Evolutionary conservation across 139 green algal species (phyloP).

Genomic region (Picochlorum costavermella): DNA sequence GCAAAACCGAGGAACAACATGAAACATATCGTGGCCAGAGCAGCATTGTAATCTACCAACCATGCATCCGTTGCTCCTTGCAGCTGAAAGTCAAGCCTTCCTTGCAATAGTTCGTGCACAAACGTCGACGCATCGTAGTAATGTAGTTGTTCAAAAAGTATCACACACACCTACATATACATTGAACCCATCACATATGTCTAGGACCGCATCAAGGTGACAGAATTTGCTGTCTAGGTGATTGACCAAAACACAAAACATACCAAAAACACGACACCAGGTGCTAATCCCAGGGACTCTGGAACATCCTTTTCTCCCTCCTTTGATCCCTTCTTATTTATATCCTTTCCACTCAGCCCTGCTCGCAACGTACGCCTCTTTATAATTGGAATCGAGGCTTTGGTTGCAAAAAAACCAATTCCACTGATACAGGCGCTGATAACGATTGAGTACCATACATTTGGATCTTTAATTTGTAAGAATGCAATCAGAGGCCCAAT

Average conservation of each 20-base stretch:
- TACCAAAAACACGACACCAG: conserved; percentile 80
- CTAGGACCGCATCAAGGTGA: background rate
- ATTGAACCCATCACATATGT: background rate
- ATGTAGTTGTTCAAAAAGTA: conserved; percentile 87
- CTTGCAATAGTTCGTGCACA: conserved; percentile 14
- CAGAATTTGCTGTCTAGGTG: background rate
- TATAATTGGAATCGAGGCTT: conserved; percentile 57
- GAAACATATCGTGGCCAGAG: conserved; percentile 91
- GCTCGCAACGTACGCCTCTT: conserved; percentile 20
- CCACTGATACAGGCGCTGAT: conserved; percentile 36
- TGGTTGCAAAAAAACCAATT: conserved; percentile 54
- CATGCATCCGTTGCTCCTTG: conserved; percentile 45
- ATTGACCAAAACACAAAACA: background rate
- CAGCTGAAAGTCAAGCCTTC: background rate
- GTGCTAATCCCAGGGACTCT: conserved; percentile 79
- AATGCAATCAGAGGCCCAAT: background rate
- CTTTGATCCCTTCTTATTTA: conserved; percentile 78
- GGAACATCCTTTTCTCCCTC: conserved; percentile 71
- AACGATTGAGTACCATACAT: conserved; percentile 12
- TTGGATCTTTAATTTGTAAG: conserved; percentile 6
- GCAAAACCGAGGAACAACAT: conserved; percentile 98
- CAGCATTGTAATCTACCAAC: conserved; percentile 98
- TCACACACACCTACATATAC: conserved; percentile 55
- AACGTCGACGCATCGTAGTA: conserved; percentile 61
- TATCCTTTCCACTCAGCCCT: conserved; percentile 77